These are phyloP conservation scores for Mrakia hoshinonis DNA, from an alignment of 768 basidiomycete genomes.

Conservation along the genomic window DNA sequence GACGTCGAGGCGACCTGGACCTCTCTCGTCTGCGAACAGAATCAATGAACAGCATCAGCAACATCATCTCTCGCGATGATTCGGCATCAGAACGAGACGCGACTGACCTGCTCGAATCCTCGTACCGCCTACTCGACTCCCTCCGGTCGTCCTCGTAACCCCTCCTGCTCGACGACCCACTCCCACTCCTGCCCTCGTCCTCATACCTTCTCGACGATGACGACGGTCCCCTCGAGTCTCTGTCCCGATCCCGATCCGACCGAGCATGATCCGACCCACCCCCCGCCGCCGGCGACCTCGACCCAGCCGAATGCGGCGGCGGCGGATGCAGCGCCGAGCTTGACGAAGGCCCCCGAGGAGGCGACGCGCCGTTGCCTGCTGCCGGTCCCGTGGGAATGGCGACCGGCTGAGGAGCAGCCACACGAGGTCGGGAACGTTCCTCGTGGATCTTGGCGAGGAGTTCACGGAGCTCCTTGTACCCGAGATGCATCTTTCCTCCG, in stretches of 20 bases:
- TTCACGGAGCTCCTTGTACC: slow-evolving; percentile 94
- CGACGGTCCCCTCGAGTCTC: slow-evolving; percentile 4
- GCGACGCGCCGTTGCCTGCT: background rate
- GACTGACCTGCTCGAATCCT: slow-evolving; percentile 9
- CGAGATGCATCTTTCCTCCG: slow-evolving; percentile 99
- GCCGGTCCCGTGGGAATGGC: background rate
- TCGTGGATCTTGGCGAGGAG: slow-evolving; percentile 85
- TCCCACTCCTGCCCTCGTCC: slow-evolving; percentile 3
- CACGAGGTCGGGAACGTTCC: slow-evolving; percentile 64
- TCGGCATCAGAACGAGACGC: no score
- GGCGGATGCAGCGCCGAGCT: slow-evolving; percentile 5
- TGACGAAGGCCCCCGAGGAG: background rate
- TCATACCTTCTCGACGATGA: slow-evolving; percentile 12
- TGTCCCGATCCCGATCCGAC: slow-evolving; percentile 5
- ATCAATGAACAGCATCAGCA: background rate
- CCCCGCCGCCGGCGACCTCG: background rate
- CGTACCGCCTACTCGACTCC: slow-evolving; percentile 17
- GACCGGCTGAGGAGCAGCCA: slow-evolving; percentile 30
- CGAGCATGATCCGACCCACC: background rate
- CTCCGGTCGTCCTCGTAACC: slow-evolving; percentile 18
- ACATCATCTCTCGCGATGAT: background rate
- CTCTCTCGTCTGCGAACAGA: background rate
- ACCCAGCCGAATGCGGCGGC: background rate
- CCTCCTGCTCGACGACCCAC: slow-evolving; percentile 8
- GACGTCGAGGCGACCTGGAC: slow-evolving; percentile 20